Conservation (phyloP, 441 rosid species). For the Croton setiger region DNA sequence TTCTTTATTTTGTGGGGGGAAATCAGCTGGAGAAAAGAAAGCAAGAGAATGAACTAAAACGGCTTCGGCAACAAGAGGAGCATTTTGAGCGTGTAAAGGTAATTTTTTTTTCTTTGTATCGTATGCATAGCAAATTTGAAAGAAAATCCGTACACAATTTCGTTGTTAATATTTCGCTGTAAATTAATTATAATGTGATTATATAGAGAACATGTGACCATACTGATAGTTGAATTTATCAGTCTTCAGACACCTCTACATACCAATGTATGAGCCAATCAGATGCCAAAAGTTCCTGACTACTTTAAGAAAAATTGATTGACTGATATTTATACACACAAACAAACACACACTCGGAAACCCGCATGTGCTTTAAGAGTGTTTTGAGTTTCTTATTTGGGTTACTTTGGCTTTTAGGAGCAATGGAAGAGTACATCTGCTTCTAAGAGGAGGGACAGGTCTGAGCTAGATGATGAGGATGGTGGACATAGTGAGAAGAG, state of each 20-base stretch:
- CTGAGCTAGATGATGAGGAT: constrained; percentile 80
- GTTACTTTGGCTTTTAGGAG: constrained; percentile 49
- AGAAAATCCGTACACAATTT: background rate
- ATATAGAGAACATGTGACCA: background rate
- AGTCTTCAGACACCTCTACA: background rate
- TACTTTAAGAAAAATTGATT: background rate
- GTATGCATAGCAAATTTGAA: background rate
- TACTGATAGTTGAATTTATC: background rate
- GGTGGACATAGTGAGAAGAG: constrained; percentile 83
- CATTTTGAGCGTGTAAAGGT: constrained; percentile 93
- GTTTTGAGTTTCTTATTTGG: constrained; percentile 8
- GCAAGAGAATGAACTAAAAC: constrained; percentile 89
- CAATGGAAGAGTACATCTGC: constrained; percentile 91
- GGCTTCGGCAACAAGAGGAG: constrained; percentile 91
- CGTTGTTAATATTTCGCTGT: background rate
- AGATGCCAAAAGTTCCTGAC: background rate
- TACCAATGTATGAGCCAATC: no score
- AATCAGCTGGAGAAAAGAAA: constrained; percentile 93
- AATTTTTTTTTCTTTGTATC: constrained; percentile 21
- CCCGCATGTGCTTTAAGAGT: background rate
- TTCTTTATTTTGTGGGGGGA: constrained; percentile 22
- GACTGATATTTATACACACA: no score
- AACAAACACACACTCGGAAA: no score
- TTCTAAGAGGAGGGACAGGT: constrained; percentile 82
- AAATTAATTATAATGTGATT: background rate